These are phyloP conservation scores for Symmetrospora coprosmae DNA, from an alignment of 768 basidiomycete genomes.

Conservation along the genomic window DNA sequence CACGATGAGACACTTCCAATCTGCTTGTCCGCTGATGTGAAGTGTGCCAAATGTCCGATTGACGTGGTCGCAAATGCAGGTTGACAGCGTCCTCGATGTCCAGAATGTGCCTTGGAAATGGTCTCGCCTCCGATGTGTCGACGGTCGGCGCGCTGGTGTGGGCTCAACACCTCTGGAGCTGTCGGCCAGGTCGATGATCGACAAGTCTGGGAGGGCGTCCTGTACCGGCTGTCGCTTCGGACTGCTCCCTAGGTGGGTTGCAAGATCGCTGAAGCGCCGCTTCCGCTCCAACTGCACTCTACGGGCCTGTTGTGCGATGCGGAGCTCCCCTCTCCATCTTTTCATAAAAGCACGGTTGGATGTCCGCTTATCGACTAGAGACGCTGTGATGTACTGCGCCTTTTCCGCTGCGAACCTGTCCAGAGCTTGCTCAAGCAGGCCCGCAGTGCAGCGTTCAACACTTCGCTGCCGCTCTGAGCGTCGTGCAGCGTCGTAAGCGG, in stretches of 20 bases:
- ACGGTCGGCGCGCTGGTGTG: background rate
- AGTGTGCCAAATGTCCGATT: background rate
- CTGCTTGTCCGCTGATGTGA: background rate
- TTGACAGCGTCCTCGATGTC: background rate
- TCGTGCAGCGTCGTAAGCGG: background rate
- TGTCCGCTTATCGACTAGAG: no score
- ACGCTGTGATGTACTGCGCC: no score
- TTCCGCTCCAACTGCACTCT: background rate
- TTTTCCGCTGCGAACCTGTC: background rate
- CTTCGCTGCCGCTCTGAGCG: background rate
- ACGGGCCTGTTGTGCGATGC: no score
- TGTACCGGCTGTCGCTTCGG: no score
- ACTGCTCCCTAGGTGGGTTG: background rate
- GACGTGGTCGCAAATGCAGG: background rate
- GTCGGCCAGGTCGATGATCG: background rate
- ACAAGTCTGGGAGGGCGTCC: background rate
- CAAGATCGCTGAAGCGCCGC: background rate
- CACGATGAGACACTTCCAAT: constrained; percentile 10
- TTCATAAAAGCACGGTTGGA: no score
- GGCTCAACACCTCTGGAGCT: no score
- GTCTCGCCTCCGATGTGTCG: background rate
- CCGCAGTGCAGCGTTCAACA: background rate
- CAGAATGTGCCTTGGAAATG: constrained; percentile 1
- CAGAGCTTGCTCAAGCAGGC: background rate
- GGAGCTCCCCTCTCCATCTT: no score